Base-by-base conservation (phyloP, 805 yeast genomes). In the Teunomyces gatunensis region DNA sequence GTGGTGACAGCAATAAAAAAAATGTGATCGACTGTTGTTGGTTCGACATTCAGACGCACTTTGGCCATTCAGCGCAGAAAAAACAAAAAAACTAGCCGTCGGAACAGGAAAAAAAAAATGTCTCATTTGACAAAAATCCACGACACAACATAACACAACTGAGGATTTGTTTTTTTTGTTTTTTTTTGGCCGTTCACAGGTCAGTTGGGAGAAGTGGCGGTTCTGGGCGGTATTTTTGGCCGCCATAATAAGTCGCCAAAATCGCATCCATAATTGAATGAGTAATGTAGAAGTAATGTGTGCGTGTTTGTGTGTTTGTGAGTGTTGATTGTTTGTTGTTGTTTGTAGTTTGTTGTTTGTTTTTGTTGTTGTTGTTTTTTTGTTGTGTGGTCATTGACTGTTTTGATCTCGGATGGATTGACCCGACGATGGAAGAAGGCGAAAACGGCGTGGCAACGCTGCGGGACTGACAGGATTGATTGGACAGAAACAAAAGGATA, bases 1-100 rank as follows among this genome's bases (percentile, higher is more conserved):
- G 43, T 42, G 39, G 33, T 41, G 44, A 41, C 34, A 41, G 36
- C 44, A 41, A 41, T 30, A 41, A 41, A 41, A 39, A 40, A 37
- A 30, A 41, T 41, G 44, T 41, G 44, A 41, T 41, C 36, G 44
- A 28, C 34, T 29, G 20, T 41, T 41, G 44, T 40, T 18, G 44
- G 44, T 37, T 37, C 40, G 40, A 37, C 25, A 37, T 37, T 35
- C 39, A 35, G 39, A 35, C 39, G 39, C 39, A 20, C 23, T 35
- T 34, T 23, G 25, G 33, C 44, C 30, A 18, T 41, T 41, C 25
- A 30, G 27, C 33, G 44, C 20, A 28, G 15, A 28, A 36, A 44
- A 25, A 27, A 36, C 25, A 44, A 36, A 41, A 41, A 27, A 41
- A 41, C 18, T 12, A 28, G 11, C 12, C 20, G 34, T 9, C 33